Evolutionary conservation across 768 basidiomycete genomes (phyloP), one percentile per base, ranked within the genome.

Genomic region (Hortiboletus flavorubellus): DNA sequence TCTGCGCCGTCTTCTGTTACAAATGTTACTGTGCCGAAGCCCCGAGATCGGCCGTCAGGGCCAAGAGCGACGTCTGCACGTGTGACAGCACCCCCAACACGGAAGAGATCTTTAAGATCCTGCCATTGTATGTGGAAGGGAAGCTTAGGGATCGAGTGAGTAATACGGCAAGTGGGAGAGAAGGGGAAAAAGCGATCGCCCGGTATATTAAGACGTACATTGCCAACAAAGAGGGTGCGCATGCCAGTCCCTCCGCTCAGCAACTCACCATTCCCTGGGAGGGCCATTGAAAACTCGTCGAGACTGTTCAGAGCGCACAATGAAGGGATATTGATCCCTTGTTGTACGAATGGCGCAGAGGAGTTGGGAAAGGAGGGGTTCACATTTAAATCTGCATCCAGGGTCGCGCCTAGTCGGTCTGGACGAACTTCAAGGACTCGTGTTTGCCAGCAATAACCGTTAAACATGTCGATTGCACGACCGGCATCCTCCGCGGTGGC

Each of bases 121-220:
- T 98, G 96, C 96, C 96, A 99, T 73, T 94, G 93, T 62, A 87
- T 89, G 63, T 94, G 93, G 72, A 93, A 94, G 0, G 93, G 93
- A 15, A 95, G 81, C 91, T 66, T 93, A 55, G n/a, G 55, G 44
- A 60, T 47, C 14, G 44, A 37, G 54, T 63, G 53, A 65, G 63
- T 46, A 57, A 61, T 53, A 51, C 50, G 30, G 53, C 38, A 48
- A 33, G 54, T 35, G 49, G 30, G 39, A 51, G 38, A 37, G 49
- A 39, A 51, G 37, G 39, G 1, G 16, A 18, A 48, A 37, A 29
- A 14, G 21, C 15, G 52, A 45, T 57, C 37, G 45, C 35, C 16
- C 38, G 30, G 54, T 40, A 18, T 12, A 45, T 42, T 58, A 53
- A 49, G 45, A 81, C 88, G 68, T 67, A 93, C 91, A 71, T 96